Evolutionary conservation across 2,329 filamentous ascomycete genomes (phyloP).

Genomic region (Ophiostoma australiae): DNA sequence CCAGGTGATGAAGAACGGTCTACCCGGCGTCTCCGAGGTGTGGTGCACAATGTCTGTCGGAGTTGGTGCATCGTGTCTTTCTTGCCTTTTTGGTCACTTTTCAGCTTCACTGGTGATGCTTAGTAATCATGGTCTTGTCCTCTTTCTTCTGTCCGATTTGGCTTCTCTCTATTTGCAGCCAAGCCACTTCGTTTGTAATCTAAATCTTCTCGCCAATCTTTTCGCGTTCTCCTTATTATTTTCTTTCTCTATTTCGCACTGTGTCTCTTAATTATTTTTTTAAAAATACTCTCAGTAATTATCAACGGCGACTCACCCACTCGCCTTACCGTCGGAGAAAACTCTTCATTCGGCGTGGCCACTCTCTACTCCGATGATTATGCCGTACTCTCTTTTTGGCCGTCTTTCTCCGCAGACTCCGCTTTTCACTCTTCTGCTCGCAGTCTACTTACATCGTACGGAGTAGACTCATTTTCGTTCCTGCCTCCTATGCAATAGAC

Average conservation of each 20-base stretch:
- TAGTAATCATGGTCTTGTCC: neutral
- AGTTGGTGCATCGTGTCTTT: constrained; percentile 3
- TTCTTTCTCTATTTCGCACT: neutral
- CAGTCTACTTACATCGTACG: neutral
- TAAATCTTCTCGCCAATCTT: neutral
- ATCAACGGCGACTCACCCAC: neutral
- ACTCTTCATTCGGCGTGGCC: constrained; percentile 6
- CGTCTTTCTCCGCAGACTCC: constrained; percentile 1
- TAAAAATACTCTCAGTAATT: neutral
- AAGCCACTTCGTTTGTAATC: neutral
- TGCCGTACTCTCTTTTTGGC: neutral
- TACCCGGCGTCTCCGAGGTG: neutral
- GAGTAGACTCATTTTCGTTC: neutral
- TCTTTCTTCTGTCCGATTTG: neutral
- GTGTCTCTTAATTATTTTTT: neutral
- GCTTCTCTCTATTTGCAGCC: neutral
- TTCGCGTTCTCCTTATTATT: neutral
- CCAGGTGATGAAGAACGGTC: neutral
- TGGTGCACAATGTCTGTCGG: neutral
- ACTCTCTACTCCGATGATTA: constrained; percentile 6
- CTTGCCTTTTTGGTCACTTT: neutral
- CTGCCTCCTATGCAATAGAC: neutral
- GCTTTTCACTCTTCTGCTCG: neutral
- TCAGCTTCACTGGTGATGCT: constrained; percentile 3
- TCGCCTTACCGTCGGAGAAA: neutral